Base-by-base conservation (phyloP, 495 filamentous ascomycete species). In the Neurospora hispaniola region DNA sequence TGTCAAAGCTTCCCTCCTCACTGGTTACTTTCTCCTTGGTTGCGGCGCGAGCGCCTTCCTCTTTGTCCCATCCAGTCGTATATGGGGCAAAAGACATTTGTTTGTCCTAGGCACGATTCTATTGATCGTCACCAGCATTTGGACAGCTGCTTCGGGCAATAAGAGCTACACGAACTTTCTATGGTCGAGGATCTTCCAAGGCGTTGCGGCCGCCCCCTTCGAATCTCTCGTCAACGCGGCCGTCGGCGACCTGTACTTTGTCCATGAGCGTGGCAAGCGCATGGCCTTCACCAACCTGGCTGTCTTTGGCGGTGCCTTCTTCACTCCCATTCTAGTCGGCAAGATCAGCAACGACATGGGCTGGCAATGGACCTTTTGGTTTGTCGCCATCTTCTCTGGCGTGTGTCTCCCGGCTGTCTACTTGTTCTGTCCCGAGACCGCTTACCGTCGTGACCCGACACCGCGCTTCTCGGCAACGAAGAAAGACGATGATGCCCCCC, bases 231-330 rank as follows among this genome's bases (percentile, higher is more conserved):
- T 94, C 35, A 94, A 94, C 80, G 90, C 89, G 4, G 90, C 89
- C 66, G 90, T 94, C 27, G 92, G 91, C 68, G 92, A 94, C 79
- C 74, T 94, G 66, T 93, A 90, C 80, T 93, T 87, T 75, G 90
- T 94, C 38, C 92, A 94, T 83, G 90, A 95, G 85, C 86, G 93
- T 42, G 94, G 94, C 35, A 92, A 90, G 78, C 88, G 94, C 68
- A 98, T 98, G 94, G 94, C 94, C 11, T 83, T 96, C 41, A 90
- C 91, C 12, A 98, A 97, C 79, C 87, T 98, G 69, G 89, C 94
- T 4, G 85, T 97, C 11, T 98, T 96, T 79, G 94, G 94, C 1
- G 93, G 94, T 7, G 93, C 94, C 5, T 97, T 98, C 77, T 91
- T 97, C 78, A 97, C 94, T 0, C 94, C 94, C 0, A 93, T 97